These are phyloP conservation scores for Panicum miliaceum DNA, from an alignment of 176 grass and related monocot species.

Conservation along the genomic window DNA sequence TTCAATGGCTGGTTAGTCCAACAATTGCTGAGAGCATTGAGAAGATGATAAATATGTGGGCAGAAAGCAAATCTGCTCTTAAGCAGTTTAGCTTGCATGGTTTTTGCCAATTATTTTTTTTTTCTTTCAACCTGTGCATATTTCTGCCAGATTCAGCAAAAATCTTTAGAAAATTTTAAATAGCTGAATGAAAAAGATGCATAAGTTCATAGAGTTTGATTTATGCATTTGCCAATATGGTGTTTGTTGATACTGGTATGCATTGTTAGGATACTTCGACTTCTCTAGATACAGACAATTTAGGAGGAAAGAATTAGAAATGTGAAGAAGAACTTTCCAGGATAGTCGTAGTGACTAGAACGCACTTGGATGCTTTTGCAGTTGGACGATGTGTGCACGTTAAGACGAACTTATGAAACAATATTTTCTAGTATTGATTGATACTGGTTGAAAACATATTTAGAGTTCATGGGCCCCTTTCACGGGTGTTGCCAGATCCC, in stretches of 20 bases:
- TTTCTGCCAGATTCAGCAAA: neutral
- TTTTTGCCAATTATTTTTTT: neutral
- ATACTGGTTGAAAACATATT: neutral
- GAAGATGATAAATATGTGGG: neutral
- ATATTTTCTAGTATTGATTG: neutral
- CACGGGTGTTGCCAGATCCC: neutral
- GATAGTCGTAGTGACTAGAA: slow-evolving; percentile 17
- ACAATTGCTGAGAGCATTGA: neutral
- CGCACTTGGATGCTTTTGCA: neutral
- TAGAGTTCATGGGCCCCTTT: neutral
- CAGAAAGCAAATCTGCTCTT: neutral
- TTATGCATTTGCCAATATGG: neutral
- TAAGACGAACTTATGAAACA: neutral
- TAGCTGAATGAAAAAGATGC: neutral
- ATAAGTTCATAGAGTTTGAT: neutral
- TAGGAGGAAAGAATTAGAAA: neutral
- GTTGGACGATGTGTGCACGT: neutral
- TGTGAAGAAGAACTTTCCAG: slow-evolving; percentile 27
- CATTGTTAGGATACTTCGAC: neutral
- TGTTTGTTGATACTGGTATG: slow-evolving; percentile 3
- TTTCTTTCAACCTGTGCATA: neutral
- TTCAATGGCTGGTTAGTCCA: neutral
- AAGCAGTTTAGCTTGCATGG: neutral
- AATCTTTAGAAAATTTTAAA: neutral
- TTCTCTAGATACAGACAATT: neutral